Evolutionary conservation across 805 yeast species (phyloP), one percentile per base, ranked within the genome.

Genomic region (Kodamaea sagamina): DNA sequence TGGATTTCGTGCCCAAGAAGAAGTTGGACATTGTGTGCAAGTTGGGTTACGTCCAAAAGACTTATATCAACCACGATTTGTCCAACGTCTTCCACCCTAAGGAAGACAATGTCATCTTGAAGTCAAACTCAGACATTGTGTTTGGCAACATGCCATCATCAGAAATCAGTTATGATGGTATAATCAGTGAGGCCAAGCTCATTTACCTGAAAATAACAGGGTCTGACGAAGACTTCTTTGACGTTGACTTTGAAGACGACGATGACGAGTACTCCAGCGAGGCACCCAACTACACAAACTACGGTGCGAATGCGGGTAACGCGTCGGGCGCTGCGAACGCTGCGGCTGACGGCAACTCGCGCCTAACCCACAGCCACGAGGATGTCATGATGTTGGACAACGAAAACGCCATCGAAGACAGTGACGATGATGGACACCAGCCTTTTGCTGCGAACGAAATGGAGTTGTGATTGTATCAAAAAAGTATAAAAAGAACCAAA

Each of bases 161-260:
- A 6, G 98, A 92, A 58, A 76, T 93, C 22, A 84, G 96, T 28
- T 92, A 89, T 62, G 97, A 92, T 61, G 98, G 97, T 22, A 78
- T 87, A 3, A 79, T 92, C 13, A 81, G 90, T 2, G 93, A 89
- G 47, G 89, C 90, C 5, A 85, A 81, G 58, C 68, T 78, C 15
- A 61, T 92, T 32, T 92, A 88, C 61, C 82, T 79, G 47, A 73
- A 76, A 44, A 82, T 92, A 48, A 95, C 93, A 8, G 98, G 98
- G 7, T 79, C 95, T 1, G 93, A 86, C 59, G 97, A 92, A 55
- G 98, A 92, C 65, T 93, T 93, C 68, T 92, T 92, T 59, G 96
- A 89, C 62, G 87, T 92, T 32, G 98, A 92, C 64, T 92, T 92
- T 59, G 97, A 92, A 64, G 98, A 92, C 61, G 97, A 89, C 15